Conservation (phyloP, 2,329 filamentous ascomycete species). For the Colletotrichum filicis region DNA sequence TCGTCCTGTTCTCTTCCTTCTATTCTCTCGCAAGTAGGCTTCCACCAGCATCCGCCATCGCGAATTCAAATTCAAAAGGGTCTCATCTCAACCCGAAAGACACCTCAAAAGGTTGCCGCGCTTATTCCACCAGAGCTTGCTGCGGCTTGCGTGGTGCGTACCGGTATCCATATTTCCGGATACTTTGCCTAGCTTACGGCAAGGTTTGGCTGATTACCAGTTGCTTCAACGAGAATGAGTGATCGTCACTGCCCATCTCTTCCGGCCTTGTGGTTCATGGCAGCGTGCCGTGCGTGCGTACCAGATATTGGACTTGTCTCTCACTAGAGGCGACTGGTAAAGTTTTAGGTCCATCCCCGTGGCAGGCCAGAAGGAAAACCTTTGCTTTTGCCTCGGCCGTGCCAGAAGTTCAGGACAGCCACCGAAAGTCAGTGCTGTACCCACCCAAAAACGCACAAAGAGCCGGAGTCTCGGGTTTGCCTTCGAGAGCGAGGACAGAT, state of each 20-base stretch:
- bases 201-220: slow-evolving; percentile 21
- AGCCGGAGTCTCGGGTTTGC: slow-evolving; percentile 23
- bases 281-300: slow-evolving; percentile 1
- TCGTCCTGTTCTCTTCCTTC: neutral
- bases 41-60: neutral
- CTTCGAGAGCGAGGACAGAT: neutral
- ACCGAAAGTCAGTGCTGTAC: slow-evolving; percentile 1
- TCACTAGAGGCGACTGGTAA: neutral
- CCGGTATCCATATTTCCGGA: neutral
- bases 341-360: neutral
- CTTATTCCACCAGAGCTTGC: neutral
- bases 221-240: neutral
- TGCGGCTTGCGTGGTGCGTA: neutral
- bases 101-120: neutral
- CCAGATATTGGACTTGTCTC: slow-evolving; percentile 10
- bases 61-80: no score
- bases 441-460: slow-evolving; percentile 14
- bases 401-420: neutral
- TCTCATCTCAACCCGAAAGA: neutral
- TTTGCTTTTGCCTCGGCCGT: neutral
- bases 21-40: no score
- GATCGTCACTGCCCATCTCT: slow-evolving; percentile 19
- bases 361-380: neutral
- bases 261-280: slow-evolving; percentile 25
- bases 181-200: neutral